Conservation (phyloP, 352 stramenopile species). For the Phytopythium helicoides region DNA sequence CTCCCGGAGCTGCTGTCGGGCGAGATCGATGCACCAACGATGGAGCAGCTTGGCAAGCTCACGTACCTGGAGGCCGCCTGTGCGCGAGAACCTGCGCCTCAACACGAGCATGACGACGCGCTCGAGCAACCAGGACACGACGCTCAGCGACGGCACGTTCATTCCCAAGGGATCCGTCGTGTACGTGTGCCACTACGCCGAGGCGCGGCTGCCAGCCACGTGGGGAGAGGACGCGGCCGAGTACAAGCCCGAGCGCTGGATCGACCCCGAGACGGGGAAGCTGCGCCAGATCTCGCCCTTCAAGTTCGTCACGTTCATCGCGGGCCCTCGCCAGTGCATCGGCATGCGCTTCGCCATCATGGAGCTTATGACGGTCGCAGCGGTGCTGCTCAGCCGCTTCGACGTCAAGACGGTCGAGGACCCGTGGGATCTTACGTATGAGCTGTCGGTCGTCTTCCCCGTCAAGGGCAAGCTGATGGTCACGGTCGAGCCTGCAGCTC, state of each 20-base stretch:
- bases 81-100: constrained; percentile 60
- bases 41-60: constrained; percentile 43
- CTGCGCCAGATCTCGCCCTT: constrained; percentile 35
- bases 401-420: constrained; percentile 36
- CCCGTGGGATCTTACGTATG: constrained; percentile 31
- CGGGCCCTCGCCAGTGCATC: constrained; percentile 51
- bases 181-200: constrained; percentile 40
- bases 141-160: constrained; percentile 56
- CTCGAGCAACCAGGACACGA: constrained; percentile 39
- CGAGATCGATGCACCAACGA: constrained; percentile 24
- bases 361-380: constrained; percentile 50
- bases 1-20: constrained; percentile 24
- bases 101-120: constrained; percentile 47
- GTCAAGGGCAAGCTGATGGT: constrained; percentile 21
- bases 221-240: constrained; percentile 50
- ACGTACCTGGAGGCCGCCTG: constrained; percentile 55
- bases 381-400: constrained; percentile 36
- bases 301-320: constrained; percentile 55
- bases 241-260: constrained; percentile 64
- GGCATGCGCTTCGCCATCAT: constrained; percentile 55
- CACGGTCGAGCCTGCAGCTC: constrained; percentile 10
- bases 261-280: constrained; percentile 32
- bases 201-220: constrained; percentile 30
- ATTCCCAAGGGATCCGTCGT: constrained; percentile 38
- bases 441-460: constrained; percentile 26